Base-by-base conservation (phyloP, 257 asterid species). In the Leptodermis oblonga region DNA sequence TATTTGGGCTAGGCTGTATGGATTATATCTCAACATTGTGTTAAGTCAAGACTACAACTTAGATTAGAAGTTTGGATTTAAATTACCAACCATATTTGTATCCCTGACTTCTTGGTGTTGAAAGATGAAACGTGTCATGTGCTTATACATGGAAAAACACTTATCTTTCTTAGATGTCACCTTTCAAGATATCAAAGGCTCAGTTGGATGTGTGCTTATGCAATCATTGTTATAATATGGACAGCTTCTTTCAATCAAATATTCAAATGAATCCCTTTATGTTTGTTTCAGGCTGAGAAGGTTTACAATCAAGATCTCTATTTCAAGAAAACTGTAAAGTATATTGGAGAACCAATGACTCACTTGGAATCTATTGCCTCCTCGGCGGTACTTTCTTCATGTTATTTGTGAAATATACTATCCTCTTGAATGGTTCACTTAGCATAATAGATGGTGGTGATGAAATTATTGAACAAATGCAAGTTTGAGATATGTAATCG, bases 331-430 rank as follows among this genome's bases (percentile, higher is more conserved):
- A 77, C 94, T 20, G 89, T 86, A 60, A 92, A 87, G 70, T 68
- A 61, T 59, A 86, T 79, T 60, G 98, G 92, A n/a, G 95, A 92
- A 73, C 98, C 96, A 42, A 89, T 92, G 98, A 45, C 86, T 26
- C 98, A 92, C 84, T 76, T 92, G 68, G 98, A 92, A 82, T 81
- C 98, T 22, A 92, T 92, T 74, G 92, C 97, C 72, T 92, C 97
- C 61, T 79, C 97, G 1, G 97, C 97, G 74, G 97, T 89, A 84
- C 15, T 28, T 70, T 7, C 12, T 48, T 73, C 7, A 2, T 3
- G 28, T 18, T 53, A 51, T 18, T 12, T 18, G 39, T 26, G 49
- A 48, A 58, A 31, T 70, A 22, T 45, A 9, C 49, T 30, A 11
- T 26, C 54, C 54, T 0, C 2, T 14, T 18, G 43, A 65, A 7